These are phyloP conservation scores for Macaranga tanarius DNA, from an alignment of 441 rosid genomes.

Conservation along the genomic window DNA sequence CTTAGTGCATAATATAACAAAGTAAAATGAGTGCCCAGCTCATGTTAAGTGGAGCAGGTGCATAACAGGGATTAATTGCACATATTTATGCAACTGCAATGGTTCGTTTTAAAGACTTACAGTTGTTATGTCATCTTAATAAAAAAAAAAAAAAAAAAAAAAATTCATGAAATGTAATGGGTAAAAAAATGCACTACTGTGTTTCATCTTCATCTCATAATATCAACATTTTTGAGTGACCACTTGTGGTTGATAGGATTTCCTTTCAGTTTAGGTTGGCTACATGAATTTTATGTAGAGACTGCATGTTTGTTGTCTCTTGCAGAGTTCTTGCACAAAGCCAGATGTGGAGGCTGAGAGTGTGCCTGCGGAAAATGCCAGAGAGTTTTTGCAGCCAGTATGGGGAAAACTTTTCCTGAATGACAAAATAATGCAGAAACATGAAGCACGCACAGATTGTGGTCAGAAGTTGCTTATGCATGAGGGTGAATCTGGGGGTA, in stretches of 20 bases:
- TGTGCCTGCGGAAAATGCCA: conserved; percentile 38
- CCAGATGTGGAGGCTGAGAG: conserved; percentile 69
- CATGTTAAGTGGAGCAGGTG: not conserved
- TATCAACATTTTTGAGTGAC: not conserved
- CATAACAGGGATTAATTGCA: not conserved
- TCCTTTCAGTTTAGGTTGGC: conserved; percentile 26
- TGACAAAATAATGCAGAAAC: conserved; percentile 30
- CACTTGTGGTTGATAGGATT: conserved; percentile 19
- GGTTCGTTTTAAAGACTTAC: not conserved
- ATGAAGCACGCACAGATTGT: conserved; percentile 24
- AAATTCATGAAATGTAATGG: not conserved
- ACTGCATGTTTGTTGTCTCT: conserved; percentile 36
- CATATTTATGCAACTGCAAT: not conserved
- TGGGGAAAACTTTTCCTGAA: conserved; percentile 28
- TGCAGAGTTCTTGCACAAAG: conserved; percentile 85
- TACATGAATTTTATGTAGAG: conserved; percentile 26
- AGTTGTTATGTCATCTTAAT: not conserved
- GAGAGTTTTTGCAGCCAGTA: conserved; percentile 25
- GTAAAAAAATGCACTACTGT: not conserved
- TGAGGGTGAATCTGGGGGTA: conserved; percentile 44
- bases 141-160: too few relatives aligned
- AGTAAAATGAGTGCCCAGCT: not conserved
- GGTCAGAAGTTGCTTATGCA: conserved; percentile 30
- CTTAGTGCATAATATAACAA: not conserved
- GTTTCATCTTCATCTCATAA: not conserved